A percentile compares a stretch with the other conserved stretches of the same genome.
Evolutionary conservation across 2,329 filamentous ascomycete genomes (phyloP).

Genomic region (Aureobasidium mangrovei): DNA sequence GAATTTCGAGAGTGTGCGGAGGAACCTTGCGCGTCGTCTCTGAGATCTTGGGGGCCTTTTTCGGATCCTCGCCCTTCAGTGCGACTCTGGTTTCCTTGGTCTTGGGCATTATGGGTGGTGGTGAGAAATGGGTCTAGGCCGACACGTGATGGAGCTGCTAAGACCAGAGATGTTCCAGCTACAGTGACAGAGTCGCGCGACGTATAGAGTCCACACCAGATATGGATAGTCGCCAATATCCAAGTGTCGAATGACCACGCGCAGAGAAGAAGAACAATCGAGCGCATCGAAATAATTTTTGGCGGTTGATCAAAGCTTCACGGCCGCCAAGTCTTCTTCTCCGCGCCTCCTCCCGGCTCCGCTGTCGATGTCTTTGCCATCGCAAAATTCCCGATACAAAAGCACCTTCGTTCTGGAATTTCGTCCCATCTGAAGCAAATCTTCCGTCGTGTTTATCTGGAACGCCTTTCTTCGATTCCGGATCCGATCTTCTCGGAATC

Average conservation of each 20-base stretch:
- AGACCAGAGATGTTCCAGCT: neutral
- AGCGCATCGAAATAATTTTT: constrained; percentile 25
- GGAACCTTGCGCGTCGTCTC: constrained; percentile 20
- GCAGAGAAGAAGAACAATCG: neutral
- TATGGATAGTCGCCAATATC: no score
- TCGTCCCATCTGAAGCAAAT: neutral
- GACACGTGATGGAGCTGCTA: neutral
- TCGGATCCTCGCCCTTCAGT: constrained; percentile 25
- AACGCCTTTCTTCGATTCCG: no score
- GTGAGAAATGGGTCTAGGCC: neutral
- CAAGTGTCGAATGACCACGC: no score
- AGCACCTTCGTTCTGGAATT: neutral
- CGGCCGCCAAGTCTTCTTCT: constrained; percentile 20
- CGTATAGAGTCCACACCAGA: no score
- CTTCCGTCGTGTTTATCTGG: neutral
- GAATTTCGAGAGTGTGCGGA: constrained; percentile 25
- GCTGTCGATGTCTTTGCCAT: neutral
- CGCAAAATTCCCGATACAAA: constrained; percentile 8
- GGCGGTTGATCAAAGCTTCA: constrained; percentile 19
- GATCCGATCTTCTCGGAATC: no score
- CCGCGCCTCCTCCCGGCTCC: neutral
- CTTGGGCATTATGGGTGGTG: constrained; percentile 25
- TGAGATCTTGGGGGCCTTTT: constrained; percentile 21
- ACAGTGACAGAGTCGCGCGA: no score
- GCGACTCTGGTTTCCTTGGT: constrained; percentile 29